Percentiles rank a stretch among this genome's conserved stretches.
phyloP scores from a whole-genome alignment of 2,329 filamentous ascomycete species.

The Fusarium sp. region DNA sequence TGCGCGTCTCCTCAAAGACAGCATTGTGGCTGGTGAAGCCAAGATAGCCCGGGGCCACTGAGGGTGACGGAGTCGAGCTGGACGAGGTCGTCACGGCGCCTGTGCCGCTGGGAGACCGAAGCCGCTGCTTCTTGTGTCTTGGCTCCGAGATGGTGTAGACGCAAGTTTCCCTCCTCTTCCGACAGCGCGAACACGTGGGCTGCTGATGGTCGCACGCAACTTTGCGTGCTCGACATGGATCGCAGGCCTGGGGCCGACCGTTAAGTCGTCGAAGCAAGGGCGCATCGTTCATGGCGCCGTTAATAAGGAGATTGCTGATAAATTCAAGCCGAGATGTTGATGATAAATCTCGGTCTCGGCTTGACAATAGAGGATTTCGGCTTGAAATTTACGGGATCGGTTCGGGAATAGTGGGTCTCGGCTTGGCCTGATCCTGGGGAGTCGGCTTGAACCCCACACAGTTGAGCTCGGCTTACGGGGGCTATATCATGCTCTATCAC shows the following conservation, averaged over 20 bases:
- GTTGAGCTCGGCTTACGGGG: constrained; percentile 36
- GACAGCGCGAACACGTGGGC: constrained; percentile 55
- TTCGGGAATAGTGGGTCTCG: neutral
- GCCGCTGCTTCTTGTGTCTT: constrained; percentile 32
- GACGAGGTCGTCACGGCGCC: neutral
- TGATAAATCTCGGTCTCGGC: constrained; percentile 31
- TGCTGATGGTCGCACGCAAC: constrained; percentile 57
- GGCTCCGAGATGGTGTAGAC: constrained; percentile 49
- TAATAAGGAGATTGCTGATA: constrained; percentile 5
- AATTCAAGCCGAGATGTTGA: constrained; percentile 11
- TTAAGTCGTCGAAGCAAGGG: constrained; percentile 44
- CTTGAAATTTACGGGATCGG: constrained; percentile 13
- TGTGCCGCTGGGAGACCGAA: constrained; percentile 13
- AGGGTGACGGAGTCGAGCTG: constrained; percentile 34
- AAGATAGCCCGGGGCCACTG: constrained; percentile 52
- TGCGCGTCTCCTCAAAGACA: constrained; percentile 56
- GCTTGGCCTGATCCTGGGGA: constrained; percentile 1
- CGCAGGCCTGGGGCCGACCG: constrained; percentile 46
- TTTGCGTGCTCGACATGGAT: constrained; percentile 56
- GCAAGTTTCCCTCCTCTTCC: constrained; percentile 51
- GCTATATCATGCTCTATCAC: neutral
- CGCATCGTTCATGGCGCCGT: constrained; percentile 29
- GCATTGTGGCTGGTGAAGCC: constrained; percentile 58
- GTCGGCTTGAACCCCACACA: constrained; percentile 16
- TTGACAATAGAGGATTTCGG: constrained; percentile 9